phyloP scores from a whole-genome alignment of 495 filamentous ascomycete genomes.

The Penicilliopsis zonata region DNA sequence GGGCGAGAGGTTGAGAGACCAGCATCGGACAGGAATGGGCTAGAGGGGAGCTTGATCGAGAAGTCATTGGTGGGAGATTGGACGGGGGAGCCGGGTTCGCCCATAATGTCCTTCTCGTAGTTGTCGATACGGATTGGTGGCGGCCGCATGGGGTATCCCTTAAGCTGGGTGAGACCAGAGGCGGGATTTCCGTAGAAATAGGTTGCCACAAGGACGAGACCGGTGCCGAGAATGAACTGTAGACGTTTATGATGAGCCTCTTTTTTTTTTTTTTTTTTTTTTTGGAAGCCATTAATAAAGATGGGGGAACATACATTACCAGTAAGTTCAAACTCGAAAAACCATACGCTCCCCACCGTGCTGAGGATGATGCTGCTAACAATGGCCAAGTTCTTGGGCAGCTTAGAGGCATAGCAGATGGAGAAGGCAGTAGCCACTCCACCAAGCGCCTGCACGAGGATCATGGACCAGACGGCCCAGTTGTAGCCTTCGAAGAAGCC shows the following conservation, averaged over 20 bases:
- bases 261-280: no score
- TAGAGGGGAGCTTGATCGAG: conserved; percentile 37
- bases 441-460: conserved; percentile 69
- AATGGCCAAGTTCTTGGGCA: conserved; percentile 84
- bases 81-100: conserved; percentile 38
- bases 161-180: conserved; percentile 20
- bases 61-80: conserved; percentile 29
- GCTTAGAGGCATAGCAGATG: conserved; percentile 75
- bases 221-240: conserved; percentile 76
- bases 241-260: no score
- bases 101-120: conserved; percentile 51
- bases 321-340: conserved; percentile 71
- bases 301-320: conserved; percentile 45
- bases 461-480: conserved; percentile 75
- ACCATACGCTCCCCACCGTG: conserved; percentile 68
- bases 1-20: conserved; percentile 55
- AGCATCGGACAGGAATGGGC: conserved; percentile 40
- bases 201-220: conserved; percentile 64
- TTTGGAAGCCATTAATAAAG: no score
- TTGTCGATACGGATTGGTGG: conserved; percentile 63
- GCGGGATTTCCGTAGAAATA: conserved; percentile 61
- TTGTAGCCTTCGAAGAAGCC: conserved; percentile 95
- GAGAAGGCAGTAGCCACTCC: conserved; percentile 75
- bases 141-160: conserved; percentile 41
- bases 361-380: conserved; percentile 81